These are phyloP conservation scores for Lachnellula hyalina DNA, from an alignment of 2,329 filamentous ascomycete species.

Conservation along the genomic window DNA sequence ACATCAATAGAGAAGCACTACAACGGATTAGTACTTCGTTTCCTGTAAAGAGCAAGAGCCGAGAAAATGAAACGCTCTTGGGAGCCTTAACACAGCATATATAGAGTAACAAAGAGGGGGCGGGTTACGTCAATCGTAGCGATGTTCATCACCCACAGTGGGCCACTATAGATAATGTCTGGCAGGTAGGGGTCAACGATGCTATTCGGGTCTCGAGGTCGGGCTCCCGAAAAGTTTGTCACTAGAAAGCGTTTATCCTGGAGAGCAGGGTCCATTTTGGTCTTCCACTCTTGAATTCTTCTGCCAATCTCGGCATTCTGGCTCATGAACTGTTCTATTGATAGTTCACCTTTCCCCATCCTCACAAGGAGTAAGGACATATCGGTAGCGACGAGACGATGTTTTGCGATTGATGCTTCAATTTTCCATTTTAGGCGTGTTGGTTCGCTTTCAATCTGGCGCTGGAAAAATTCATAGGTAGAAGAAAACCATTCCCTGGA, in stretches of 20 bases:
- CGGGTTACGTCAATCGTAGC: conserved; percentile 54
- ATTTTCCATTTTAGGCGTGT: conserved; percentile 60
- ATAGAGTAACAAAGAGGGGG: no score
- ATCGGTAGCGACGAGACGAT: conserved; percentile 72
- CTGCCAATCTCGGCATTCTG: conserved; percentile 53
- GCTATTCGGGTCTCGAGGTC: conserved; percentile 51
- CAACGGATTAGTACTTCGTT: no score
- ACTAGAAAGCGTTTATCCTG: conserved; percentile 58
- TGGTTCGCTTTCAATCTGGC: conserved; percentile 54
- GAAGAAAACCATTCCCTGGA: conserved; percentile 68
- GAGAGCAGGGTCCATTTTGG: conserved; percentile 55
- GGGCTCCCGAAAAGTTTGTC: conserved; percentile 53
- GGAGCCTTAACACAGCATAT: no score
- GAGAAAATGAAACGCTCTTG: no score
- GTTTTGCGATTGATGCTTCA: conserved; percentile 58
- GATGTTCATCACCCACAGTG: conserved; percentile 69
- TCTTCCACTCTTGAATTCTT: conserved; percentile 45
- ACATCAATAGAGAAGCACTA: conserved; percentile 67
- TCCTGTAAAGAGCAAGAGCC: no score
- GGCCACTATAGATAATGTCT: conserved; percentile 63
- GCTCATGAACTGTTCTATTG: conserved; percentile 55
- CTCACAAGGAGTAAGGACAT: conserved; percentile 73
- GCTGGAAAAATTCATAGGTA: conserved; percentile 49
- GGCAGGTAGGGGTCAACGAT: conserved; percentile 70
- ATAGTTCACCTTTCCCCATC: conserved; percentile 58